A percentile compares a stretch with the other conserved stretches of the same genome.
Evolutionary conservation across 129 eudicot species (phyloP).

Genomic region (Flaveria ramosissima): DNA sequence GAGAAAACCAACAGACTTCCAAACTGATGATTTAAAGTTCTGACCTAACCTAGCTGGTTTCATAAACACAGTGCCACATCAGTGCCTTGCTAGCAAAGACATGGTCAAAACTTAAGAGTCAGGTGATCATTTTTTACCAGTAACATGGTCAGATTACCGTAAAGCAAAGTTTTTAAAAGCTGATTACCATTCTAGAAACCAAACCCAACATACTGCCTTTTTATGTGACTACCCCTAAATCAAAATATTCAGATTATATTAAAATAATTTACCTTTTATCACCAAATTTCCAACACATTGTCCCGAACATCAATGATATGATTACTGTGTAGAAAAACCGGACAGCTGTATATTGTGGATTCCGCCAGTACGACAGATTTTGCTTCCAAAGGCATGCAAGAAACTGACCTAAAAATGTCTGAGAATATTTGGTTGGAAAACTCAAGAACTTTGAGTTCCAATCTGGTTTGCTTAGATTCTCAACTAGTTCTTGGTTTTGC

Average conservation of each 20-base stretch:
- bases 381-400: conserved; percentile 88
- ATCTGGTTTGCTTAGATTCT: conserved; percentile 65
- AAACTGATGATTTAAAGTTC: not conserved
- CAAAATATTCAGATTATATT: not conserved
- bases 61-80: not conserved
- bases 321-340: conserved; percentile 89
- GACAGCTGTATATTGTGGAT: conserved; percentile 97
- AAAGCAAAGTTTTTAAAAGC: no score
- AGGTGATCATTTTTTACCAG: not conserved
- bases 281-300: conserved; percentile 95
- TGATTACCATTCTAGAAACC: not conserved
- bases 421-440: conserved; percentile 79
- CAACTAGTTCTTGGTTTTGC: conserved; percentile 62
- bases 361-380: conserved; percentile 85
- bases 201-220: not conserved
- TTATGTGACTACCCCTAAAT: not conserved
- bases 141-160: not conserved
- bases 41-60: not conserved
- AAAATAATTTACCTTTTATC: conserved; percentile 60
- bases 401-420: conserved; percentile 65
- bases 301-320: conserved; percentile 89
- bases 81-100: not conserved
- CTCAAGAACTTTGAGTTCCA: conserved; percentile 48
- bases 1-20: not conserved
- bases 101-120: not conserved